These are phyloP conservation scores for Pestalotiopsis sp. DNA, from an alignment of 2,329 filamentous ascomycete genomes.

Conservation along the genomic window DNA sequence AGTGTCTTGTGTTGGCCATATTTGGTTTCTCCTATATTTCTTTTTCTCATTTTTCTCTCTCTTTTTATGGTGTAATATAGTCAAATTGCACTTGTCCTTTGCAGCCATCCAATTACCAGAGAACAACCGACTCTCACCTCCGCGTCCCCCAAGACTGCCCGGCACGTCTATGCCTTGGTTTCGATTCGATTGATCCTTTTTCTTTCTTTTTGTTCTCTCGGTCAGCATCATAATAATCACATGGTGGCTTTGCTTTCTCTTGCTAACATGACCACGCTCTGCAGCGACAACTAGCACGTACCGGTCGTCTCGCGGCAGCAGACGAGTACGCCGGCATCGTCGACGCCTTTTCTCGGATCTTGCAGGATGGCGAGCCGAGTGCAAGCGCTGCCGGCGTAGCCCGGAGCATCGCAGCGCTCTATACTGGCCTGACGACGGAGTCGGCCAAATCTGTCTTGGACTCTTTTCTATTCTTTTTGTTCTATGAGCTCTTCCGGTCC, in stretches of 20 bases:
- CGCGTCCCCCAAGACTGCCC: too few relatives aligned
- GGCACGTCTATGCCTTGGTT: too few relatives aligned
- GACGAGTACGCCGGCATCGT: conserved; percentile 65
- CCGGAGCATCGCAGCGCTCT: conserved; percentile 73
- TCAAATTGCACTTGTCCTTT: too few relatives aligned
- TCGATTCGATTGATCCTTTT: too few relatives aligned
- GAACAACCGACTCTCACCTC: too few relatives aligned
- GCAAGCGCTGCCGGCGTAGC: conserved; percentile 49
- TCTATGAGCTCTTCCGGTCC: conserved; percentile 62
- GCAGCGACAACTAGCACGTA: conserved; percentile 20
- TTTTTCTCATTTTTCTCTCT: not conserved
- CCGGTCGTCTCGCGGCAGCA: conserved; percentile 14
- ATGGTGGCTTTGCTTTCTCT: not conserved
- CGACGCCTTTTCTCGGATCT: conserved; percentile 74
- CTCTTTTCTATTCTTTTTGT: conserved; percentile 84
- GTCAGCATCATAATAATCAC: not conserved
- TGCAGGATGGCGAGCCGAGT: conserved; percentile 32
- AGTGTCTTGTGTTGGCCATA: not conserved
- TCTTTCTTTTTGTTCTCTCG: too few relatives aligned
- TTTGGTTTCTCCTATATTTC: not conserved
- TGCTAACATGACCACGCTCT: not conserved
- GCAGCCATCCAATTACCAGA: too few relatives aligned
- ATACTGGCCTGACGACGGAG: conserved; percentile 50
- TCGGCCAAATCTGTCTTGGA: conserved; percentile 65
- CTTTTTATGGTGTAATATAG: too few relatives aligned